These are phyloP conservation scores for Ogataea pini DNA, from an alignment of 805 yeast species.

Conservation along the genomic window DNA sequence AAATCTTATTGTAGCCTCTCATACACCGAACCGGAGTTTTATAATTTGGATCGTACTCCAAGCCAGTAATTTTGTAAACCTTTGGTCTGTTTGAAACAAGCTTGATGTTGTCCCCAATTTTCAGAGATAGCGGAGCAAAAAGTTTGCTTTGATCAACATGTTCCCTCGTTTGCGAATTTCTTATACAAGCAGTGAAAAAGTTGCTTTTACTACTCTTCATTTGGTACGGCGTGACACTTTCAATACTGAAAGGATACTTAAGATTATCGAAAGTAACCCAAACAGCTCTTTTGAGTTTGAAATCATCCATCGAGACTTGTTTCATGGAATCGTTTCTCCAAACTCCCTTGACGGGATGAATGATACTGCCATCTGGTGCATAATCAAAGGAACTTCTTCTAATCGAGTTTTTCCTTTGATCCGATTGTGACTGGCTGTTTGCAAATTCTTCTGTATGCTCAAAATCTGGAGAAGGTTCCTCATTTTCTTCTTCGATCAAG, in stretches of 20 bases:
- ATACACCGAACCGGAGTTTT: conserved; percentile 47
- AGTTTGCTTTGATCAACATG: conserved; percentile 35
- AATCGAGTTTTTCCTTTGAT: background rate
- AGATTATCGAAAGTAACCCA: conserved; percentile 16
- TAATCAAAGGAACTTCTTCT: conserved; percentile 1
- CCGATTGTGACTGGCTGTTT: conserved; percentile 4
- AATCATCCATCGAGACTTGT: conserved; percentile 7
- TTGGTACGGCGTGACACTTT: conserved; percentile 7
- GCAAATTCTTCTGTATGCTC: conserved; percentile 14
- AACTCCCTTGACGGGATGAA: conserved; percentile 7
- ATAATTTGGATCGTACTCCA: conserved; percentile 31
- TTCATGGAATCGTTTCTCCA: conserved; percentile 9
- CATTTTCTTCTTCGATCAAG: conserved; percentile 1
- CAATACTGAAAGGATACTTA: conserved; percentile 15
- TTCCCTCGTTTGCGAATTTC: conserved; percentile 27
- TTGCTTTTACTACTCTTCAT: background rate
- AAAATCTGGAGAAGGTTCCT: conserved; percentile 16
- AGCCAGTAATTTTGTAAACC: conserved; percentile 47
- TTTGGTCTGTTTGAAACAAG: conserved; percentile 32
- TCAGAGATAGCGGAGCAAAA: conserved; percentile 48
- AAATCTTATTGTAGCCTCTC: conserved; percentile 59
- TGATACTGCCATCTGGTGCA: background rate
- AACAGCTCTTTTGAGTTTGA: conserved; percentile 13
- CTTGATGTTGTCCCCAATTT: conserved; percentile 56
- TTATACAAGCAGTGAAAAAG: conserved; percentile 6